Conservation (phyloP, 306 rosid genomes). For the Mucuna pruriens region DNA sequence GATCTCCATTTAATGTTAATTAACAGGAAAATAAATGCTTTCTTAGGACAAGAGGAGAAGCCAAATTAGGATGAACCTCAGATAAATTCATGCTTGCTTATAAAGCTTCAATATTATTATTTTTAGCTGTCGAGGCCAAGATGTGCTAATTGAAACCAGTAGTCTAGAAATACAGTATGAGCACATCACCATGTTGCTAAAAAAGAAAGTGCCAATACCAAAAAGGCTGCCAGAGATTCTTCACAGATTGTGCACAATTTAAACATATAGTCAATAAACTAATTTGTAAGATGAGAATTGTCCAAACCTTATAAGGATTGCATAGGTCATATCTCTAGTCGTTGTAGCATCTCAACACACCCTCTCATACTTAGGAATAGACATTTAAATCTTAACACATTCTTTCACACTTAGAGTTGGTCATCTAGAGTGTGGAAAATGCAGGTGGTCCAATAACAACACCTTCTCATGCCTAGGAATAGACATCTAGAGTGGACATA, state of each 20-base stretch:
- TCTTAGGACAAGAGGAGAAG: not conserved
- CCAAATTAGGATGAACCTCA: not conserved
- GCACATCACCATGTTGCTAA: not conserved
- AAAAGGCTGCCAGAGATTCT: not conserved
- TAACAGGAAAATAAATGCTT: not conserved
- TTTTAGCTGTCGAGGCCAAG: not conserved
- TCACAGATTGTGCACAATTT: not conserved
- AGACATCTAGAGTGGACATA: too few species aligned
- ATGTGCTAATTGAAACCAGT: too few species aligned
- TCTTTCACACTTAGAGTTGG: too few species aligned
- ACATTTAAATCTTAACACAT: too few species aligned
- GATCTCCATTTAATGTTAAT: not conserved
- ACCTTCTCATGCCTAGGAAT: too few species aligned
- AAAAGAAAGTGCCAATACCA: constrained; percentile 16
- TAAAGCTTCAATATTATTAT: not conserved
- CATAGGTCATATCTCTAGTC: too few species aligned
- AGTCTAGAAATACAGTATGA: not conserved
- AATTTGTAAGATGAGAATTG: too few species aligned
- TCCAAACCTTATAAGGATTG: too few species aligned
- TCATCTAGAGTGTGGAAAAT: too few species aligned
- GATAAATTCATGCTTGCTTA: not conserved
- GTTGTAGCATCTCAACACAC: too few species aligned
- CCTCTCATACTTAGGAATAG: too few species aligned
- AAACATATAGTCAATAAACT: constrained; percentile 4
- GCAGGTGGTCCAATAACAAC: too few species aligned